Conservation (phyloP, 768 basidiomycete species). For the Piloderma croceum region DNA sequence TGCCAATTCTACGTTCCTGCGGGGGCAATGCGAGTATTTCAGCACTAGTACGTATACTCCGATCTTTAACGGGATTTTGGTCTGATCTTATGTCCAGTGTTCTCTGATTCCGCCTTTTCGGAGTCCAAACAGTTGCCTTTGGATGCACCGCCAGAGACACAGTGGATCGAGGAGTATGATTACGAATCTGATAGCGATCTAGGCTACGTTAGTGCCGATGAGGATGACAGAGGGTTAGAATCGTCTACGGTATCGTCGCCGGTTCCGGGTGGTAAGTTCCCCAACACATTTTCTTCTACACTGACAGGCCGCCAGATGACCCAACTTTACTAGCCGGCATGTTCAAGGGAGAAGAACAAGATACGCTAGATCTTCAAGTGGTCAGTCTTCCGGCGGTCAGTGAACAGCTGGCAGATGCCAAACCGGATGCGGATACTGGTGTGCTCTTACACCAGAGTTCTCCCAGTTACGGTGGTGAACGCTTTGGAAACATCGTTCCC, state of each 20-base stretch:
- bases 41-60: background rate
- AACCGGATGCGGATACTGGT: background rate
- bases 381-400: background rate
- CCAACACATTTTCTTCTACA: background rate
- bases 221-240: background rate
- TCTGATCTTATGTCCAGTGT: background rate
- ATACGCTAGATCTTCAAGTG: no score
- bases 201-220: background rate
- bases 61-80: background rate
- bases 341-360: no score
- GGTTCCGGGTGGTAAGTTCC: background rate
- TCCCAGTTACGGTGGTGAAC: background rate
- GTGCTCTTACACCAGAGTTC: background rate
- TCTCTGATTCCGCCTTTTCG: no score
- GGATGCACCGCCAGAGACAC: background rate
- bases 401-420: background rate
- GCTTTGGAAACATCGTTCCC: background rate
- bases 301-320: no score
- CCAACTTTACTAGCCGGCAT: no score
- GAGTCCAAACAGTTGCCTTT: background rate
- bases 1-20: background rate
- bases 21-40: background rate
- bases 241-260: background rate
- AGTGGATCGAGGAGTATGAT: constrained; percentile 4
- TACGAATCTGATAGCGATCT: constrained; percentile 11